A percentile compares a stretch with the other conserved stretches of the same genome.
These are phyloP conservation scores for Sordariomycetes sp. DNA, from an alignment of 2,329 filamentous ascomycete species.

Conservation along the genomic window DNA sequence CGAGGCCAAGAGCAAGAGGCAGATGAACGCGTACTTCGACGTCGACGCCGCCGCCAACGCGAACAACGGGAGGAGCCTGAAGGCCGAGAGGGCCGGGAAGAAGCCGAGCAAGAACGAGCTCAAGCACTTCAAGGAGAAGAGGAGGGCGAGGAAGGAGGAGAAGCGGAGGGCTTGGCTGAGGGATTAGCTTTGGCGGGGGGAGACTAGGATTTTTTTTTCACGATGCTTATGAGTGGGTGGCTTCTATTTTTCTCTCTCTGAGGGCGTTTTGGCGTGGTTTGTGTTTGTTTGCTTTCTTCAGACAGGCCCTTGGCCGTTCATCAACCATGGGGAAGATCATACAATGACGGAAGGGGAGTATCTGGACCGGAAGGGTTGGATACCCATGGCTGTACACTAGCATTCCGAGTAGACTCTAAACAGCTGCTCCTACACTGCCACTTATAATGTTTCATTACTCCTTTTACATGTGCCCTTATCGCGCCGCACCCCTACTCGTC, in stretches of 20 bases:
- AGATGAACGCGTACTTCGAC: constrained; percentile 93
- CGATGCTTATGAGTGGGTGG: background rate
- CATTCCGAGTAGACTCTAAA: background rate
- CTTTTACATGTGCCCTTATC: background rate
- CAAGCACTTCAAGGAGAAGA: constrained; percentile 85
- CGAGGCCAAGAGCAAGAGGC: constrained; percentile 74
- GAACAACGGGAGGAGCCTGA: constrained; percentile 82
- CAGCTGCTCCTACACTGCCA: background rate
- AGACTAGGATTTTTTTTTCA: background rate
- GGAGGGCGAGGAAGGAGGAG: constrained; percentile 82
- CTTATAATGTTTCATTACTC: background rate
- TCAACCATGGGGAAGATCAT: background rate
- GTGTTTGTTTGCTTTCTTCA: background rate
- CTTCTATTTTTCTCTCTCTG: background rate
- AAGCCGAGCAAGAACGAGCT: constrained; percentile 77
- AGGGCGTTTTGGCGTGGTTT: constrained; percentile 1
- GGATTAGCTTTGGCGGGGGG: constrained; percentile 43
- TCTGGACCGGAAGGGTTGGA: background rate
- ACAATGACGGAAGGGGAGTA: background rate
- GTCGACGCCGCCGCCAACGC: constrained; percentile 87
- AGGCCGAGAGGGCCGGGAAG: constrained; percentile 80
- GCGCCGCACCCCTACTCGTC: constrained; percentile 9
- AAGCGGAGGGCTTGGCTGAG: constrained; percentile 85
- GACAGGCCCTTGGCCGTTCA: background rate
- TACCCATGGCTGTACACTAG: background rate